Evolutionary conservation across 352 stramenopile genomes (phyloP).

Genomic region (Thalassiosira mediterranea): DNA sequence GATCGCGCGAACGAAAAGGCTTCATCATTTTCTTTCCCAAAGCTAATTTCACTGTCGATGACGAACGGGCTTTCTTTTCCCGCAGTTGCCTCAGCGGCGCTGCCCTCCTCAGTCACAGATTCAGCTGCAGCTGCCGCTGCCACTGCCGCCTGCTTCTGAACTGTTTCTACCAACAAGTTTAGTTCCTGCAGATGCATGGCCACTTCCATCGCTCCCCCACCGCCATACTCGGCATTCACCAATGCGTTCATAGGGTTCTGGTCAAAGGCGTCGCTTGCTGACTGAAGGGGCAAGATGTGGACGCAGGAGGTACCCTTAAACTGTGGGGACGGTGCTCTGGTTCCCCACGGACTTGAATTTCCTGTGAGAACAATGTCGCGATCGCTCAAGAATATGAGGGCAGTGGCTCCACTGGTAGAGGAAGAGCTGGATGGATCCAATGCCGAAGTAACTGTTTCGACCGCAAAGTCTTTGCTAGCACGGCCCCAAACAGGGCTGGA

Average conservation of each 20-base stretch:
- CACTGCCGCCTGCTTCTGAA: neutral
- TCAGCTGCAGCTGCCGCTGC: neutral
- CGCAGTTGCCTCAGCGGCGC: neutral
- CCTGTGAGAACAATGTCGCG: slow-evolving; percentile 62
- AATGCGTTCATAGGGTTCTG: slow-evolving; percentile 32
- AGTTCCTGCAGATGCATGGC: slow-evolving; percentile 49
- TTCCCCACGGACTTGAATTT: slow-evolving; percentile 66
- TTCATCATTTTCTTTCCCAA: slow-evolving; percentile 54
- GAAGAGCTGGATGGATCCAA: slow-evolving; percentile 24
- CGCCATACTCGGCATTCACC: slow-evolving; percentile 35
- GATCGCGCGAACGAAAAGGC: slow-evolving; percentile 59
- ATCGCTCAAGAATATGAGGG: slow-evolving; percentile 74
- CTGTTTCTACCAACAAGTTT: slow-evolving; percentile 30
- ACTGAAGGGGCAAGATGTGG: slow-evolving; percentile 54
- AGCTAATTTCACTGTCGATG: slow-evolving; percentile 35
- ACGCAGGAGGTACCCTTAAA: slow-evolving; percentile 53
- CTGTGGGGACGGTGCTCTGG: slow-evolving; percentile 59
- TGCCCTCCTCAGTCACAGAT: neutral
- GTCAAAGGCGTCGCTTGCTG: slow-evolving; percentile 9
- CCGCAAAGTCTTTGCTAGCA: slow-evolving; percentile 32
- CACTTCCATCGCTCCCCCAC: slow-evolving; percentile 54
- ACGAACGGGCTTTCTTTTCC: slow-evolving; percentile 7
- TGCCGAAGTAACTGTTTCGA: slow-evolving; percentile 18
- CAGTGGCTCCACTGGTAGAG: slow-evolving; percentile 35
- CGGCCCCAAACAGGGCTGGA: slow-evolving; percentile 28